Evolutionary conservation across 2,329 filamentous ascomycete species (phyloP), one percentile per base, ranked within the genome.

Genomic region (Cytospora piceicola): DNA sequence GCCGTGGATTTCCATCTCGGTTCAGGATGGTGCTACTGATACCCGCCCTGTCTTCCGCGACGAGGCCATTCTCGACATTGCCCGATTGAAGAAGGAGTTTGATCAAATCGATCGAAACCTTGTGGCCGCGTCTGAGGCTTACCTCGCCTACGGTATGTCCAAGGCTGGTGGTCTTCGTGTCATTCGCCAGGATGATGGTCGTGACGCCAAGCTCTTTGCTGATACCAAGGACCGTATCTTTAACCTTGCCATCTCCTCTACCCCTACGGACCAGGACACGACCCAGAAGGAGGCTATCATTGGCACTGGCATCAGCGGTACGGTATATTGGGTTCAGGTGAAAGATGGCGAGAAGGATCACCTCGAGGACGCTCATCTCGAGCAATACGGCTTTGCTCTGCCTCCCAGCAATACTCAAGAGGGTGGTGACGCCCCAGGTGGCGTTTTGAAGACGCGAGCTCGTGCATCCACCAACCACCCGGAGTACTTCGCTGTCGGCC

Each of bases 31-130:
- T 67, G 78, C 83, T 67, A 78, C 84, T 17, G 82, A 87, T 66
- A 76, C 83, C 30, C 84, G 86, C 20, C 83, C 89, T 4, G 79
- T 83, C 59, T 89, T 98, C 76, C 89, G 90, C 46, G 88, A 92
- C 65, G 90, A 94, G 70, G 86, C 90, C 53, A 89, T 97, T 72
- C 91, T 97, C 82, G 93, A 97, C 72, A 95, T 99, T 74, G 94
- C 95, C 60, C 88, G 93, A 65, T 84, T 98, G 69, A 97, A 97
- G 84, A 98, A 98, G 80, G 93, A 97, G 6, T 98, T 98, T 73
- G 95, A 99, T 74, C 95, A 98, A 79, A 90, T 97, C 68, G 95
- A 99, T 75, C 91, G 96, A 70, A 96, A 94, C 69, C 85, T 99
- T 36, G 94, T 94, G 58, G 91, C 94, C 6, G 94, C 94, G 22